Percentiles rank a stretch among this genome's conserved stretches.
Evolutionary conservation across 2,329 filamentous ascomycete genomes (phyloP).

Genomic region (Fusarium mexicanum): DNA sequence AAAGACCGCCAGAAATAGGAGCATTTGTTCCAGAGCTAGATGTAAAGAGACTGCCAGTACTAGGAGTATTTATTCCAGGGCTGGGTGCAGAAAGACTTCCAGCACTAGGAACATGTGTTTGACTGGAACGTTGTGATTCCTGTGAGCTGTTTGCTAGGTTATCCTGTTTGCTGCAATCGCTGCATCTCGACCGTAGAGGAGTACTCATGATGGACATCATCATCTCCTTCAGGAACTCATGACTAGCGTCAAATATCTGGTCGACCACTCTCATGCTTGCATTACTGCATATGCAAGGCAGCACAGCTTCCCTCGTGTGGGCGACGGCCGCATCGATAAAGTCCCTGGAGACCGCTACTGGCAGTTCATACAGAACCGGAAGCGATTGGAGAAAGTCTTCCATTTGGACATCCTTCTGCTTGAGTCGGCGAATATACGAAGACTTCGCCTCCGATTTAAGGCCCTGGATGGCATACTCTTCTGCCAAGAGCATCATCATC

Average conservation of each 20-base stretch:
- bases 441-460: not conserved
- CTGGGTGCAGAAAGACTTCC: too few relatives aligned
- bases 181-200: not conserved
- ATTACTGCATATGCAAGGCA: not conserved
- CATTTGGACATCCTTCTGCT: not conserved
- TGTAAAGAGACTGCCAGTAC: too few relatives aligned
- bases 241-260: not conserved
- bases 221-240: not conserved
- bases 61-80: too few relatives aligned
- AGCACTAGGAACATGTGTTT: too few relatives aligned
- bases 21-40: too few relatives aligned
- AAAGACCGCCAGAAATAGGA: too few relatives aligned
- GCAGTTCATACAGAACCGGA: not conserved
- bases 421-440: not conserved
- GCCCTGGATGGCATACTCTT: not conserved
- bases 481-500: not conserved
- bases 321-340: not conserved
- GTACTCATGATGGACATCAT: not conserved
- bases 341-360: too few relatives aligned
- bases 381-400: not conserved
- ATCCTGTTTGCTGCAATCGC: not conserved
- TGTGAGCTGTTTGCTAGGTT: too few relatives aligned
- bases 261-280: not conserved
- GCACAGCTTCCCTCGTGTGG: not conserved
- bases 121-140: too few relatives aligned